Evolutionary conservation across 208 protist genomes (phyloP).

Genomic region (Trichomonas tenax): DNA sequence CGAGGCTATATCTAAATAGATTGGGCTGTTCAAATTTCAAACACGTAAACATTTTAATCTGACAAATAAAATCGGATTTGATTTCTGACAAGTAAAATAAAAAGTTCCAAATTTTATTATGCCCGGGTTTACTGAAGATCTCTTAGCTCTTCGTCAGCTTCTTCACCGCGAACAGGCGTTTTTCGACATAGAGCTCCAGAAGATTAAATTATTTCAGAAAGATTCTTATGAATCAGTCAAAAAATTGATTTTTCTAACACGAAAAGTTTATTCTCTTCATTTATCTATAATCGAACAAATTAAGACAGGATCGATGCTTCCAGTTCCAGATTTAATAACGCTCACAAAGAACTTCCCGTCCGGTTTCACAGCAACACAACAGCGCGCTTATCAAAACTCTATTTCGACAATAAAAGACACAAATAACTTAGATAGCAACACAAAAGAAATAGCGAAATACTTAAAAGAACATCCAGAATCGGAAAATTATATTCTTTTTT

Average conservation of each 20-base stretch:
- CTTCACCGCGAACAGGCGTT: not conserved
- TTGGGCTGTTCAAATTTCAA: too few species aligned
- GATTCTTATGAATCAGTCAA: not conserved
- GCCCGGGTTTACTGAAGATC: not conserved
- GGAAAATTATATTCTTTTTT: constrained; percentile 10
- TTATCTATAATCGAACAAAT: not conserved
- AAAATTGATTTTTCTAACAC: not conserved
- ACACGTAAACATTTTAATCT: too few species aligned
- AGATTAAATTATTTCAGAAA: not conserved
- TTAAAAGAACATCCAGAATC: not conserved
- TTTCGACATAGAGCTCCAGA: not conserved
- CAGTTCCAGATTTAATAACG: not conserved
- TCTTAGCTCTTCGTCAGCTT: not conserved
- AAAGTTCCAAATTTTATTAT: not conserved
- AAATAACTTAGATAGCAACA: not conserved
- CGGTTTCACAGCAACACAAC: not conserved
- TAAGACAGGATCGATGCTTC: not conserved
- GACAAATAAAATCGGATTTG: too few species aligned
- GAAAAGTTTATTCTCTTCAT: constrained; percentile 18
- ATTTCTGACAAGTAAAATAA: too few species aligned
- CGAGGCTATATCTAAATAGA: too few species aligned
- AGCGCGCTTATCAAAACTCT: not conserved
- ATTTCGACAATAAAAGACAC: not conserved
- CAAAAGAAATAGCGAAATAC: not conserved
- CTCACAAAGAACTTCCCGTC: not conserved